These are phyloP conservation scores for Zygosaccharomyces kombuchaensis DNA, from an alignment of 805 yeast species.

Conservation along the genomic window DNA sequence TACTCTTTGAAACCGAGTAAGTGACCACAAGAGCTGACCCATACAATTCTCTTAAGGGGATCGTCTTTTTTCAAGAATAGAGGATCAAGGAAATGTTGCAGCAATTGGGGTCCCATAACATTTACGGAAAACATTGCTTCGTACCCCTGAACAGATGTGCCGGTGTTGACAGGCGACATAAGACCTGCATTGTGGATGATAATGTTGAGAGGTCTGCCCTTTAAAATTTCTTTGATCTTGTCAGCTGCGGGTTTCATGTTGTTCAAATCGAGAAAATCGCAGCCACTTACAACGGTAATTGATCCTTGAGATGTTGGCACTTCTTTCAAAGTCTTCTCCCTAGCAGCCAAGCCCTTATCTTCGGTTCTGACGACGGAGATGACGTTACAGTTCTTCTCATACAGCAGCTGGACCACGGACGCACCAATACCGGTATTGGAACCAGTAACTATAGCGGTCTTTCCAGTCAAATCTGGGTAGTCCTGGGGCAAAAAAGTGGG, in stretches of 20 bases:
- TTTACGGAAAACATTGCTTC: constrained; percentile 39
- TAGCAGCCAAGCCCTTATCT: constrained; percentile 34
- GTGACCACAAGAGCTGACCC: constrained; percentile 39
- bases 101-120: constrained; percentile 37
- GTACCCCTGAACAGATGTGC: constrained; percentile 34
- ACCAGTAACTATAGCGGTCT: constrained; percentile 41
- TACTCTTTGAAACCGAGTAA: constrained; percentile 25
- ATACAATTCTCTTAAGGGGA: constrained; percentile 36
- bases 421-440: constrained; percentile 39
- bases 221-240: constrained; percentile 14
- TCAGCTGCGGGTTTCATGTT: constrained; percentile 33
- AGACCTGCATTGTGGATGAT: constrained; percentile 39
- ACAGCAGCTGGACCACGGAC: constrained; percentile 24
- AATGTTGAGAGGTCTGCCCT: constrained; percentile 27
- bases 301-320: constrained; percentile 27
- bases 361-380: constrained; percentile 35
- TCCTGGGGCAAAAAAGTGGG: constrained; percentile 32
- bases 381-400: constrained; percentile 35
- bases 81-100: constrained; percentile 38
- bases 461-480: constrained; percentile 38
- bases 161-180: constrained; percentile 29
- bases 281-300: constrained; percentile 24
- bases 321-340: constrained; percentile 22
- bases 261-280: constrained; percentile 40
- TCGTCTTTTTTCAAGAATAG: constrained; percentile 33